Conservation (phyloP, 73 alveolate genomes). For the Paramecium primaurelia region DNA sequence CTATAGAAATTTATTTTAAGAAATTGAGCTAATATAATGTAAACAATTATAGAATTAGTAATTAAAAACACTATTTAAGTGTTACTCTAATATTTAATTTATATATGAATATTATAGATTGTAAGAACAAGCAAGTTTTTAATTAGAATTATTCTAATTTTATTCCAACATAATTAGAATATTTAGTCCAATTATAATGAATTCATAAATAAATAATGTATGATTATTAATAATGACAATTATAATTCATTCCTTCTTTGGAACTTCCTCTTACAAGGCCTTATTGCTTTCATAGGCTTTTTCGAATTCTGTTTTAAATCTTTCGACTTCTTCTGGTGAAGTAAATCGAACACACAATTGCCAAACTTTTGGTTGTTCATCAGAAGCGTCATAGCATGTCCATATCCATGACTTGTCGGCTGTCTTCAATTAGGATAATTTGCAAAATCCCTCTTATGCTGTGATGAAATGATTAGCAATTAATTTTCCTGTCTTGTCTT, state of each 20-base stretch:
- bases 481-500: slow-evolving; percentile 75
- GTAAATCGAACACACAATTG: slow-evolving; percentile 68
- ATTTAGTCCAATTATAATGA: not conserved
- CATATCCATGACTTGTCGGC: slow-evolving; percentile 72
- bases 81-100: not conserved
- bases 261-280: slow-evolving; percentile 47
- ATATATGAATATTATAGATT: too few relatives aligned
- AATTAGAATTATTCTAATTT: not conserved
- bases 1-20: too few relatives aligned
- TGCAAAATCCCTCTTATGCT: slow-evolving; percentile 68
- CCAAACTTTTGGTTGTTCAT: slow-evolving; percentile 65
- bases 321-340: slow-evolving; percentile 71
- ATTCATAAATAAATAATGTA: not conserved
- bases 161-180: not conserved
- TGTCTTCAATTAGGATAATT: slow-evolving; percentile 67
- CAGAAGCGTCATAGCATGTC: slow-evolving; percentile 76
- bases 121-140: too few relatives aligned
- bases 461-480: slow-evolving; percentile 71
- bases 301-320: slow-evolving; percentile 70
- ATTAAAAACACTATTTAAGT: not conserved
- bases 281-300: slow-evolving; percentile 65
- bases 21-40: too few relatives aligned
- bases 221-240: slow-evolving; percentile 4
- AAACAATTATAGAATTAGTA: not conserved
- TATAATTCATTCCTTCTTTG: not conserved